Evolutionary conservation across 1,284 basidiomycete genomes (phyloP).

Genomic region (Gomphus sp.): DNA sequence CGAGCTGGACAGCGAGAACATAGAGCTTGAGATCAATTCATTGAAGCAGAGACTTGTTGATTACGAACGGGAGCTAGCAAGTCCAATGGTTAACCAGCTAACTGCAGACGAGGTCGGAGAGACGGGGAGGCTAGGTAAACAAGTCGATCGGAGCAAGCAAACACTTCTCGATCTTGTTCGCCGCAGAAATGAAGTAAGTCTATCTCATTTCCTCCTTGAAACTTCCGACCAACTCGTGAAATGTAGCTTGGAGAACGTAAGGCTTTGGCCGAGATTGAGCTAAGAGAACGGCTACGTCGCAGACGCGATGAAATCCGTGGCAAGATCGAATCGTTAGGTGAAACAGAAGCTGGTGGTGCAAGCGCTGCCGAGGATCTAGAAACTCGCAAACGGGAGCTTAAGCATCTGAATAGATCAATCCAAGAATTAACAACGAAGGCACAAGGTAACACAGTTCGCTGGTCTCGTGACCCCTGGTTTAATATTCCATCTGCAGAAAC

Average conservation of each 20-base stretch:
- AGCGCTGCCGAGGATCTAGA: slow-evolving; percentile 60
- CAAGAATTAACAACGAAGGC: slow-evolving; percentile 51
- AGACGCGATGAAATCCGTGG: slow-evolving; percentile 68
- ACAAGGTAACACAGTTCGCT: slow-evolving; percentile 36
- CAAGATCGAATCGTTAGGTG: slow-evolving; percentile 70
- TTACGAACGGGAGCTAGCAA: slow-evolving; percentile 65
- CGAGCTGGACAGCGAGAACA: slow-evolving; percentile 61
- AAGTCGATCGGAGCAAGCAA: slow-evolving; percentile 69
- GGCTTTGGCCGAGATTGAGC: slow-evolving; percentile 83
- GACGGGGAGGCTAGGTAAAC: slow-evolving; percentile 65
- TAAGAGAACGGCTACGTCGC: slow-evolving; percentile 81
- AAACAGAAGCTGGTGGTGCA: slow-evolving; percentile 50
- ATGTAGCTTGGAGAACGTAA: slow-evolving; percentile 68
- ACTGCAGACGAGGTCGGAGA: slow-evolving; percentile 62
- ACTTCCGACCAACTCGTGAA: neutral
- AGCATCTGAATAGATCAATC: slow-evolving; percentile 57
- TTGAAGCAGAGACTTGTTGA: slow-evolving; percentile 53
- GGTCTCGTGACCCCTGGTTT: neutral
- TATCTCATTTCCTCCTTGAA: neutral
- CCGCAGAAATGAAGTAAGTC: slow-evolving; percentile 61
- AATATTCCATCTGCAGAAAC: slow-evolving; percentile 31
- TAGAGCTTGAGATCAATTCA: slow-evolving; percentile 59
- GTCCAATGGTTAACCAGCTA: slow-evolving; percentile 69
- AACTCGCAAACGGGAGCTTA: slow-evolving; percentile 58
- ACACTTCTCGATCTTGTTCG: slow-evolving; percentile 61